Evolutionary conservation across 192 early-diverging fungal genomes (phyloP).

Genomic region (Podila clonocystis): DNA sequence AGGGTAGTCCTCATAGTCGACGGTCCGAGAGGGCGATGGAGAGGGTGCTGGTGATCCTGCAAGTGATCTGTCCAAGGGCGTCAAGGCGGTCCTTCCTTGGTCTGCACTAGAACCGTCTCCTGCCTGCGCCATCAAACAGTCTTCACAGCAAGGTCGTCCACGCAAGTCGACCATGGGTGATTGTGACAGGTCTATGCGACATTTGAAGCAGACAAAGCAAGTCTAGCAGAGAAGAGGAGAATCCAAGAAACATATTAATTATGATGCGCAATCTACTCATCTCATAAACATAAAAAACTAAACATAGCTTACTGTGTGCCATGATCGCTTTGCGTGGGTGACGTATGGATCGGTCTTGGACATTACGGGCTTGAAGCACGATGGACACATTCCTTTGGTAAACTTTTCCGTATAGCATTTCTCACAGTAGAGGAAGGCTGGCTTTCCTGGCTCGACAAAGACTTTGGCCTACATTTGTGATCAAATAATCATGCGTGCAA

Average conservation of each 20-base stretch:
- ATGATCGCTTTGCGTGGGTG: conserved; percentile 37
- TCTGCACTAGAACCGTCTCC: conserved; percentile 18
- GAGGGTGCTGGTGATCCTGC: neutral
- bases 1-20: neutral
- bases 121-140: conserved; percentile 54
- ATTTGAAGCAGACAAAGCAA: conserved; percentile 58
- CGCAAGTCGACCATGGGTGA: conserved; percentile 57
- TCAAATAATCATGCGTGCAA: neutral
- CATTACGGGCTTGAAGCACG: conserved; percentile 50
- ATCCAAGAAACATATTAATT: neutral
- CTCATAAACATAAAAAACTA: too few species aligned
- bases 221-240: conserved; percentile 14
- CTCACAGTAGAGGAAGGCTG: conserved; percentile 42
- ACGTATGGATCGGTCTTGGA: conserved; percentile 41
- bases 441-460: conserved; percentile 43
- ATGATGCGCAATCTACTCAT: neutral
- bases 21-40: neutral
- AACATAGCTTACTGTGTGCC: conserved; percentile 30
- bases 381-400: conserved; percentile 40
- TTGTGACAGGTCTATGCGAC: conserved; percentile 30
- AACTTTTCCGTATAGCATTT: conserved; percentile 50
- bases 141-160: conserved; percentile 59
- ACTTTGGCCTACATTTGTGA: conserved; percentile 26
- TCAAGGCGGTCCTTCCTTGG: conserved; percentile 3
- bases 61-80: neutral